Percentiles rank a stretch among this genome's conserved stretches.
Conservation (phyloP, 257 asterid species). For the Orobanche coerulescens region DNA sequence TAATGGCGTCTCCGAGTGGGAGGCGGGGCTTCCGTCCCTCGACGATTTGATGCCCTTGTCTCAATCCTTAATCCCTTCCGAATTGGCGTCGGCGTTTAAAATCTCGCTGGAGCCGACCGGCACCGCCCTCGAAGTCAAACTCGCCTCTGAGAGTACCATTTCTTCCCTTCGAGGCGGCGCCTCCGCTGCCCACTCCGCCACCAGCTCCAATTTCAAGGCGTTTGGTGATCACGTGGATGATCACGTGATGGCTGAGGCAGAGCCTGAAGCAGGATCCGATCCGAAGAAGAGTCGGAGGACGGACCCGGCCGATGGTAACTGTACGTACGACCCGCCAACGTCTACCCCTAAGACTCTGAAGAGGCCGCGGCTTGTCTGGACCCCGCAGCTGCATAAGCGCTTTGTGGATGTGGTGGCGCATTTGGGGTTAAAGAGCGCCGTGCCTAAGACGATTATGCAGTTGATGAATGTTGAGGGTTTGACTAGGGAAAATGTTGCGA, state of each 20-base stretch:
- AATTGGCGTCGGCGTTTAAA: constrained; percentile 75
- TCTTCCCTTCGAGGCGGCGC: constrained; percentile 39
- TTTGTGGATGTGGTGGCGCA: constrained; percentile 87
- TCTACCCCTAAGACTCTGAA: constrained; percentile 52
- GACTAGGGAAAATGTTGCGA: constrained; percentile 87
- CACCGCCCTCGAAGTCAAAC: constrained; percentile 56
- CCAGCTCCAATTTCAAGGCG: constrained; percentile 32
- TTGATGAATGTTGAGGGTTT: constrained; percentile 91
- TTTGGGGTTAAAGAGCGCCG: constrained; percentile 73
- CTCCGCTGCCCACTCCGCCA: constrained; percentile 12
- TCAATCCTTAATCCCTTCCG: constrained; percentile 63
- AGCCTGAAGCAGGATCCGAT: constrained; percentile 50
- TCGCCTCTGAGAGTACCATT: constrained; percentile 64
- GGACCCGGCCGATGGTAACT: constrained; percentile 34
- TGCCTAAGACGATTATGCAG: constrained; percentile 90
- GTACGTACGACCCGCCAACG: constrained; percentile 40
- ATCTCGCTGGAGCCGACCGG: constrained; percentile 59
- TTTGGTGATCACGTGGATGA: constrained; percentile 27
- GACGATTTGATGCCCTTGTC: constrained; percentile 70
- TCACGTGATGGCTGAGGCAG: constrained; percentile 31
- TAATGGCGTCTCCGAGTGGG: constrained; percentile 62
- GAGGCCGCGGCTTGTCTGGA: constrained; percentile 91
- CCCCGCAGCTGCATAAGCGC: constrained; percentile 87
- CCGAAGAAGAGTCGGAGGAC: constrained; percentile 45
- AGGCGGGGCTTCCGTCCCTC: constrained; percentile 61